These are phyloP conservation scores for Citrus unshiu DNA, from an alignment of 345 rosid genomes.

Conservation along the genomic window DNA sequence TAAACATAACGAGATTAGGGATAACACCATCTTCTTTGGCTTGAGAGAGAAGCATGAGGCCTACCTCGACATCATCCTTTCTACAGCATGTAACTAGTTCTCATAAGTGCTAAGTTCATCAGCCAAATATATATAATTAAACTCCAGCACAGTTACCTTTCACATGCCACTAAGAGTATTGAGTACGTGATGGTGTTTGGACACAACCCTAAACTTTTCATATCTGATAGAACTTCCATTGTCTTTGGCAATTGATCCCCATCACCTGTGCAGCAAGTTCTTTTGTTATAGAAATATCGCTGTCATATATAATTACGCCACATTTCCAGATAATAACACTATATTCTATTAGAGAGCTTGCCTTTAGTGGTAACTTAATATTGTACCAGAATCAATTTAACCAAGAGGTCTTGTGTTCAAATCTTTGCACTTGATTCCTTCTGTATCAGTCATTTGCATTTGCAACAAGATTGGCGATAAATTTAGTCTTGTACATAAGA, in stretches of 20 bases:
- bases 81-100: conserved; percentile 32
- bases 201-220: conserved; percentile 50
- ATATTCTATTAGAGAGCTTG: not conserved
- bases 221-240: conserved; percentile 70
- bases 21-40: conserved; percentile 66
- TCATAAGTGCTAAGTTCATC: conserved; percentile 1
- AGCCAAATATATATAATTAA: conserved; percentile 6
- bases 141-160: conserved; percentile 44
- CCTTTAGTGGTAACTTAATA: not conserved
- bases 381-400: not conserved
- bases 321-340: not conserved
- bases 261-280: conserved; percentile 54
- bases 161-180: conserved; percentile 75
- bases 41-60: conserved; percentile 58
- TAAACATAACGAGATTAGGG: conserved; percentile 64
- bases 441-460: not conserved
- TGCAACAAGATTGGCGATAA: not conserved
- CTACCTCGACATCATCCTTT: conserved; percentile 75
- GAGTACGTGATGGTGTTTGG: conserved; percentile 85
- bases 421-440: not conserved
- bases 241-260: conserved; percentile 82
- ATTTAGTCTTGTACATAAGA: too few relatives aligned
- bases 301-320: not conserved
- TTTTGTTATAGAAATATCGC: conserved; percentile 9
- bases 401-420: not conserved